Evolutionary conservation across 1,284 basidiomycete species (phyloP).

Genomic region (Pseudozyma thailandica): DNA sequence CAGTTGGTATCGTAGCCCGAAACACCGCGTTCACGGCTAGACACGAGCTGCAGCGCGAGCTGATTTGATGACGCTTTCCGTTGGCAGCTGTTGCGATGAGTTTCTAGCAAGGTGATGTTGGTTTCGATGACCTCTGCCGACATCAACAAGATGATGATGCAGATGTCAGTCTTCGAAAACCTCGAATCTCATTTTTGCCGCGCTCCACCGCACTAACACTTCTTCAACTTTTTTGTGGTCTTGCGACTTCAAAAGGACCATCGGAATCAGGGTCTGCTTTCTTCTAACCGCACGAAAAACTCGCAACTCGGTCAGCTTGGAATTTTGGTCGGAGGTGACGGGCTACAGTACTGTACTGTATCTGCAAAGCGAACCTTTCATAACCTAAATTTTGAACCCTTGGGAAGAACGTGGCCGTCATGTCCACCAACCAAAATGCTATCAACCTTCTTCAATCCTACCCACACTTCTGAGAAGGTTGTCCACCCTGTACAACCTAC

Average conservation of each 20-base stretch:
- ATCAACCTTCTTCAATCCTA: neutral
- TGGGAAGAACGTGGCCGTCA: neutral
- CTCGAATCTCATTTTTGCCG: neutral
- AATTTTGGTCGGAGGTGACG: constrained; percentile 5
- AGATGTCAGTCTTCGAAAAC: neutral
- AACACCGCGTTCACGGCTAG: too few relatives aligned
- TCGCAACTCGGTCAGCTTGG: constrained; percentile 2
- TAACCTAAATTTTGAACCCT: too few relatives aligned
- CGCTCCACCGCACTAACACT: neutral
- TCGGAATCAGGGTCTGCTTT: constrained; percentile 3
- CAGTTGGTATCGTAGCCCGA: too few relatives aligned
- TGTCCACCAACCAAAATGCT: neutral
- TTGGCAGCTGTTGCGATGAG: too few relatives aligned
- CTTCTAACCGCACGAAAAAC: constrained; percentile 39
- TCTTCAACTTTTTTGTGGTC: constrained; percentile 2
- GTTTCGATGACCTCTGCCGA: too few relatives aligned
- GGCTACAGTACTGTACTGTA: too few relatives aligned
- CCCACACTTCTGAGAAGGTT: neutral
- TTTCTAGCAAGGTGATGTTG: too few relatives aligned
- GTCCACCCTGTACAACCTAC: too few relatives aligned
- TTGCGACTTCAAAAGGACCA: neutral
- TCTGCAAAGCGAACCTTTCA: too few relatives aligned
- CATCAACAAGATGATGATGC: too few relatives aligned
- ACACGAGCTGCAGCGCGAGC: too few relatives aligned
- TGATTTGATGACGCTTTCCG: too few relatives aligned